Percentiles rank a stretch among this genome's conserved stretches.
These are phyloP conservation scores for Fusarium sp. DNA, from an alignment of 2,329 filamentous ascomycete species.

Conservation along the genomic window DNA sequence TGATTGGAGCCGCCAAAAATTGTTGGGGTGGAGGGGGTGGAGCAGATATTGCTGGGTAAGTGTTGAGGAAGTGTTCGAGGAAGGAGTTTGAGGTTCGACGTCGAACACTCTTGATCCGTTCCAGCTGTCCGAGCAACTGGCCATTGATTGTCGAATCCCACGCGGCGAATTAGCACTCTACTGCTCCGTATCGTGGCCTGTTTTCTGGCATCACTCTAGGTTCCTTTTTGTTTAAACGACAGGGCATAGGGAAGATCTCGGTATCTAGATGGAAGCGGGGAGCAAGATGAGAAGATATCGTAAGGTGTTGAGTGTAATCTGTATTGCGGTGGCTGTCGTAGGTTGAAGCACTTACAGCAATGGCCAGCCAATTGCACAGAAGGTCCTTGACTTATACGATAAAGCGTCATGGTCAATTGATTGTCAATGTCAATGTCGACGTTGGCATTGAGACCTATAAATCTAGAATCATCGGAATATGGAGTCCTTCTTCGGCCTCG, in stretches of 20 bases:
- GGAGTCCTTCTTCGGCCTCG: slow-evolving; percentile 4
- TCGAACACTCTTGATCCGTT: slow-evolving; percentile 19
- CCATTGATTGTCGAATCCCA: slow-evolving; percentile 43
- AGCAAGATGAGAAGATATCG: neutral
- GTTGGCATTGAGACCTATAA: neutral
- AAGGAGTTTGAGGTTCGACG: slow-evolving; percentile 40
- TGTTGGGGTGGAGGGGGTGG: slow-evolving; percentile 50
- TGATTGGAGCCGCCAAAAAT: slow-evolving; percentile 47
- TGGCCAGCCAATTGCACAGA: neutral
- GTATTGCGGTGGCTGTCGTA: slow-evolving; percentile 29
- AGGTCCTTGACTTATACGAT: neutral
- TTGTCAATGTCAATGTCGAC: neutral
- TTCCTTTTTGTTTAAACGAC: neutral
- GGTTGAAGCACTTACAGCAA: slow-evolving; percentile 15
- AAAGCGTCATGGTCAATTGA: neutral
- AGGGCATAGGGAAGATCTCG: slow-evolving; percentile 29
- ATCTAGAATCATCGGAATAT: neutral
- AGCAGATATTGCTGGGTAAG: slow-evolving; percentile 29
- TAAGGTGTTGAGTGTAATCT: slow-evolving; percentile 24
- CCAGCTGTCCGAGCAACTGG: slow-evolving; percentile 16
- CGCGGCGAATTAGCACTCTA: slow-evolving; percentile 28
- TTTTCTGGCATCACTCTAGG: slow-evolving; percentile 41
- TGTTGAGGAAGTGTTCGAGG: slow-evolving; percentile 40
- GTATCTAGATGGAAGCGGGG: slow-evolving; percentile 23
- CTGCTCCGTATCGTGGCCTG: slow-evolving; percentile 44